Conservation (phyloP, 495 filamentous ascomycete genomes). For the Talaromyces nanjingensis region DNA sequence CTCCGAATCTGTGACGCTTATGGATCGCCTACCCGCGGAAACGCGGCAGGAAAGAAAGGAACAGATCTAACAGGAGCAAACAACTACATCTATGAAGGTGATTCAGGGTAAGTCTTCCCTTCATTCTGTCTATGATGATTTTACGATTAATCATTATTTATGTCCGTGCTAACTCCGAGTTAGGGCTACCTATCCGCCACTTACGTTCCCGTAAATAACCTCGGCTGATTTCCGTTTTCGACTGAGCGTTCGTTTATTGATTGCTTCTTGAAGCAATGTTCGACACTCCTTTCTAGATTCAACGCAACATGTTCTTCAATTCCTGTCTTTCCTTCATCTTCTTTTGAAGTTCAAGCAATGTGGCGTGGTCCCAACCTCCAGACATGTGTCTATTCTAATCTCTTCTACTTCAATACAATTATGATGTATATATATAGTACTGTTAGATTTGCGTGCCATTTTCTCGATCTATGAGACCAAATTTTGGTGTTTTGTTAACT, state of each 20-base stretch:
- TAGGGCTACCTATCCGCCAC: constrained; percentile 4
- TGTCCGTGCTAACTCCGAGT: not conserved
- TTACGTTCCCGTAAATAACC: not conserved
- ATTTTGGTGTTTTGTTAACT: not conserved
- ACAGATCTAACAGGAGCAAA: constrained; percentile 5
- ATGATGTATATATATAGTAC: not conserved
- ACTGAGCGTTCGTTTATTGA: not conserved
- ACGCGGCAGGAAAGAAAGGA: constrained; percentile 9
- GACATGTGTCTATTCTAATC: not conserved
- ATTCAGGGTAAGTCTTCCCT: constrained; percentile 7
- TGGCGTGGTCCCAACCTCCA: not conserved
- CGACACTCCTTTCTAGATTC: not conserved
- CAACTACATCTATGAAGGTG: constrained; percentile 5
- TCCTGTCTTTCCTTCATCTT: not conserved
- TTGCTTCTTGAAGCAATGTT: not conserved
- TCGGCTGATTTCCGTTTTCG: not conserved
- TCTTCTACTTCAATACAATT: not conserved
- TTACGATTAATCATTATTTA: not conserved
- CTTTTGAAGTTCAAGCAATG: not conserved
- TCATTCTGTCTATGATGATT: not conserved
- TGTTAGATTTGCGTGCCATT: not conserved
- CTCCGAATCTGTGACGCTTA: constrained; percentile 10
- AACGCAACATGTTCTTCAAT: not conserved
- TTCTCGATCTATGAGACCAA: not conserved
- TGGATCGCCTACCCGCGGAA: constrained; percentile 8